A percentile compares a stretch with the other conserved stretches of the same genome.
Evolutionary conservation across 2,329 filamentous ascomycete species (phyloP).

Genomic region (Cadophora sp.): DNA sequence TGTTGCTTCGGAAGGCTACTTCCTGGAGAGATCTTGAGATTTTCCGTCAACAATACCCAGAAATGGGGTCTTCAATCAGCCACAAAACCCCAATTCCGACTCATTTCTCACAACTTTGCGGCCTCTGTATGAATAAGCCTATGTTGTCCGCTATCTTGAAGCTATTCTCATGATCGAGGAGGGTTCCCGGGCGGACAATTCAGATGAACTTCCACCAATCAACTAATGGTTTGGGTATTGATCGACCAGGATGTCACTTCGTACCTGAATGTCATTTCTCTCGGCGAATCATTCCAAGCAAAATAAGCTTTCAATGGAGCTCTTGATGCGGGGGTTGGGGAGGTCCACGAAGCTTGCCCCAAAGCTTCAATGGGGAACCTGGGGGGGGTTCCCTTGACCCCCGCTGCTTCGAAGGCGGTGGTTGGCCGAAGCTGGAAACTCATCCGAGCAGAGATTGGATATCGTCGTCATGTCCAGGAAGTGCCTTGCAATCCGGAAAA

Average conservation of each 20-base stretch:
- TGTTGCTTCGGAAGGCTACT: not conserved
- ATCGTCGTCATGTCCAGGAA: conserved; percentile 21
- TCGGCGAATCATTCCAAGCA: conserved; percentile 26
- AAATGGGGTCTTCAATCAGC: not conserved
- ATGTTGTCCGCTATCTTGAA: not conserved
- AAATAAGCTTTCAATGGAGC: conserved; percentile 25
- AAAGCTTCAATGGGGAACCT: conserved; percentile 24
- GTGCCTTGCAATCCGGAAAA: conserved; percentile 35
- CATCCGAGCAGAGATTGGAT: conserved; percentile 9
- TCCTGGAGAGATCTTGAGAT: not conserved
- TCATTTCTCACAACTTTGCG: not conserved
- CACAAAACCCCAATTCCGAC: not conserved
- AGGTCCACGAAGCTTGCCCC: conserved; percentile 15
- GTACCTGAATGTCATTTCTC: conserved; percentile 27
- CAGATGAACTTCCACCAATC: conserved; percentile 34
- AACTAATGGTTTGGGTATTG: conserved; percentile 20
- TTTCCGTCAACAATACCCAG: not conserved
- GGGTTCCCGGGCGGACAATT: conserved; percentile 24
- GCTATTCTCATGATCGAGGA: not conserved
- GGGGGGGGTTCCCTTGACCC: conserved; percentile 1
- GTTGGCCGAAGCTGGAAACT: conserved; percentile 21
- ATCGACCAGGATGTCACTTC: conserved; percentile 21
- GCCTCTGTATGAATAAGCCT: not conserved
- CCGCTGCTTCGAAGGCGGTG: conserved; percentile 11
- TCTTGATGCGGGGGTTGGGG: conserved; percentile 28